Base-by-base conservation (phyloP, 495 filamentous ascomycete species). In the Penicillium canariense region DNA sequence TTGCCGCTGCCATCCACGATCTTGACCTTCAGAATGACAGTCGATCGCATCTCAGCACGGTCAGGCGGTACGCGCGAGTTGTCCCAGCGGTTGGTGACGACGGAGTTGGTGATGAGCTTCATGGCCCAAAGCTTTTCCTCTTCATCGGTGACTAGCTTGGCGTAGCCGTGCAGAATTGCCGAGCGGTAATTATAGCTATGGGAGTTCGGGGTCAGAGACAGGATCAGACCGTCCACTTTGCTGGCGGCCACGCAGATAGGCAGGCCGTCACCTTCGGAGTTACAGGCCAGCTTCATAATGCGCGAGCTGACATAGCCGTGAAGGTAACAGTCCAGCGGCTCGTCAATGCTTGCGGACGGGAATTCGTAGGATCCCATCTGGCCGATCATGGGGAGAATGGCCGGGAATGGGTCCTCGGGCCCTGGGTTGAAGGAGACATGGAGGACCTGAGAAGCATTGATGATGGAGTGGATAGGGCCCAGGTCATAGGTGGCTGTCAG, bases 121-220 rank as follows among this genome's bases (percentile, higher is more conserved):
- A 97, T 88, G 1, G 91, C 92, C 74, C 81, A 96, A 5, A 88
- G 67, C 65, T 93, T 91, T 68, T 96, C 91, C 6, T 77, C 81
- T 2, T 69, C 64, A 49, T 85, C 81, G 14, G 77, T 80, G 18
- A 96, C 89, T 9, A 87, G 62, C 1, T 61, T 70, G 11, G 88
- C 92, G 63, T 84, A 81, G 5, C 92, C 91, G 63, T 91, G 89
- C 23, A 95, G 76, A 14, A 89, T 71, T 6, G 88, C 91, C 36
- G 86, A 89, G 62, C 90, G 90, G 74, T 94, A 96, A 75, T 96
- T 96, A 76, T 89, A 92, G 66, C 80, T 88, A 75, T 96, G 89
- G 18, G 78, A 76, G 71, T 87, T 86, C 23, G 92, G 90, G 0
- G 89, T 87, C 67, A 93, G 79, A 7, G 87, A 79, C 14, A 95